Base-by-base conservation (phyloP, 768 basidiomycete genomes). In the Mycena belliarum region DNA sequence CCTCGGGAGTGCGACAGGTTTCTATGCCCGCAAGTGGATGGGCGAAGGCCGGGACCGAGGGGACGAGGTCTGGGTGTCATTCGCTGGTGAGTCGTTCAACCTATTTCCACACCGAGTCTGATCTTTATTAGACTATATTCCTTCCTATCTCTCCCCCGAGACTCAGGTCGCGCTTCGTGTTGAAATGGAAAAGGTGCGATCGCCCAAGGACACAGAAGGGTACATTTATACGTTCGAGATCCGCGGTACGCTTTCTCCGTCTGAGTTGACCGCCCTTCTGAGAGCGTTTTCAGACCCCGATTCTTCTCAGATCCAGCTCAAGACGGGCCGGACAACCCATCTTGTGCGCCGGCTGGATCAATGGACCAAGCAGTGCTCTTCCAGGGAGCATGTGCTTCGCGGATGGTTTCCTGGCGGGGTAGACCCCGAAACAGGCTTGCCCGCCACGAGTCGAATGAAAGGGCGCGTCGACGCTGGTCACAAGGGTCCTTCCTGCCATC, bases 221-320 rank as follows among this genome's bases (percentile, higher is more conserved):
- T 92, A 89, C 65, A 93, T 94, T 48, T 94, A 94, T 63, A 82
- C 84, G 0, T 93, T 87, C 68, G 88, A 93, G 69, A 88, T 93
- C 55, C 79, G 84, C 69, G 87, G 89, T 89, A 68, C 43, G 40
- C 37, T 26, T 29, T n/a, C 46, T 18, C 21, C 43, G 7, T 45
- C 16, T 42, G n/a, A 7, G 40, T n/a, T 42, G 20, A 24, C 20
- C 10, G 7, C 11, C 18, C 12, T 35, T 4, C 47, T 57, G 18
- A 49, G 3, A 15, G n/a, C 20, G 10, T 15, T n/a, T 12, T 28
- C 8, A 59, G 66, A 66, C 49, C 67, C 70, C 18, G 54, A 56
- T 9, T 69, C 68, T 9, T 70, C 70, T 2, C 69, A 76, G 9
- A 73, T 90, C 59, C 82, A 85, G 64, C 76, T 92, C 63, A 93